phyloP scores from a whole-genome alignment of 2,329 filamentous ascomycete species.

The Emergomyces africanus region DNA sequence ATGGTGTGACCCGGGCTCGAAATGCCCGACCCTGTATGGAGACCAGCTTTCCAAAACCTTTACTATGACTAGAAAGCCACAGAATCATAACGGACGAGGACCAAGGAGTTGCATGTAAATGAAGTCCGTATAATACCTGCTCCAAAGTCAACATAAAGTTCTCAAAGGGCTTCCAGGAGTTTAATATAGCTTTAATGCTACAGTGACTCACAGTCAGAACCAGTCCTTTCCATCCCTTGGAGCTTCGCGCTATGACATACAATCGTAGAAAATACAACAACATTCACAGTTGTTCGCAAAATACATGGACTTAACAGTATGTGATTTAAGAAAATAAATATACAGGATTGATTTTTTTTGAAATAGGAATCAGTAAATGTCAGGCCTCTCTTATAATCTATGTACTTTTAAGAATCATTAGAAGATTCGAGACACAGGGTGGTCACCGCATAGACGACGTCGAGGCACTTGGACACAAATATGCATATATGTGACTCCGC shows the following conservation, averaged over 20 bases:
- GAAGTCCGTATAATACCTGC: background rate
- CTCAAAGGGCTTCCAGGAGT: background rate
- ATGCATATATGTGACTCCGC: constrained; percentile 8
- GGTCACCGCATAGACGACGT: background rate
- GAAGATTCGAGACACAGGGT: background rate
- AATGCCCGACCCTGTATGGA: constrained; percentile 17
- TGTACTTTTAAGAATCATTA: background rate
- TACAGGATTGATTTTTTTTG: background rate
- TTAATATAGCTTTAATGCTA: background rate
- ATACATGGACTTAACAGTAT: background rate
- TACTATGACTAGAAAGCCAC: constrained; percentile 13
- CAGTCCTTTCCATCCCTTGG: background rate
- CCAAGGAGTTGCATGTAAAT: background rate
- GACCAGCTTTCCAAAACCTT: constrained; percentile 16
- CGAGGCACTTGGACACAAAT: background rate
- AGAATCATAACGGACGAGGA: constrained; percentile 21
- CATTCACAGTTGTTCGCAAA: background rate
- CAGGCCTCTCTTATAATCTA: background rate
- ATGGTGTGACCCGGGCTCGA: constrained; percentile 21
- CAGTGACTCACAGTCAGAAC: background rate
- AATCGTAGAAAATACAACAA: background rate
- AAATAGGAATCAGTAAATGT: background rate
- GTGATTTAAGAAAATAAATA: background rate
- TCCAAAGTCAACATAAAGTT: background rate
- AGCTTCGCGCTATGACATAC: background rate